Evolutionary conservation across 306 rosid genomes (phyloP).

Genomic region (Castanea crenata): DNA sequence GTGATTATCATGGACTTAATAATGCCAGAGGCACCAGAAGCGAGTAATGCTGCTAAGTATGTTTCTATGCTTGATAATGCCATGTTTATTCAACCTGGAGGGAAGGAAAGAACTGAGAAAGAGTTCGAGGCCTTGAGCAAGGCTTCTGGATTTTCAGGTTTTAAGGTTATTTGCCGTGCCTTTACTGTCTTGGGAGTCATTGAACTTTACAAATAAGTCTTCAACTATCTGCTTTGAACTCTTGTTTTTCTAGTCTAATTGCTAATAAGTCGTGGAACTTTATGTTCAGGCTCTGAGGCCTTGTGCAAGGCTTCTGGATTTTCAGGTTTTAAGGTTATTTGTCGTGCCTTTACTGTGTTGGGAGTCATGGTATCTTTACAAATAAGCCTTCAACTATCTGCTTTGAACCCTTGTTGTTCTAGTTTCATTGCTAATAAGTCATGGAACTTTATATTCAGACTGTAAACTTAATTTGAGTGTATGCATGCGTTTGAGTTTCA

Average conservation of each 20-base stretch:
- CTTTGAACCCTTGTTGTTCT: no score
- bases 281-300: no score
- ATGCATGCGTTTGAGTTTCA: no score
- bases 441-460: no score
- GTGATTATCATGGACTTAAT: constrained; percentile 33
- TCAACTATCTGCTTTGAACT: not conserved
- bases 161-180: constrained; percentile 21
- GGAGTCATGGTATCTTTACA: constrained; percentile 5
- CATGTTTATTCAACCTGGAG: constrained; percentile 23
- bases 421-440: no score
- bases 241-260: not conserved
- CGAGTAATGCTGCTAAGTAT: constrained; percentile 5
- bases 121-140: constrained; percentile 13
- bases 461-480: no score
- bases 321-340: not conserved
- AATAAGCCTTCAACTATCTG: not conserved
- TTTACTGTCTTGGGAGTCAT: constrained; percentile 24
- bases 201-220: constrained; percentile 26
- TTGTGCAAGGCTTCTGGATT: no score
- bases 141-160: constrained; percentile 27
- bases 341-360: not conserved
- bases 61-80: constrained; percentile 21
- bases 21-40: constrained; percentile 30
- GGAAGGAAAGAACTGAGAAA: constrained; percentile 31
- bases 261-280: not conserved